Evolutionary conservation across 441 rosid genomes (phyloP).

Genomic region (Populus hybrid): DNA sequence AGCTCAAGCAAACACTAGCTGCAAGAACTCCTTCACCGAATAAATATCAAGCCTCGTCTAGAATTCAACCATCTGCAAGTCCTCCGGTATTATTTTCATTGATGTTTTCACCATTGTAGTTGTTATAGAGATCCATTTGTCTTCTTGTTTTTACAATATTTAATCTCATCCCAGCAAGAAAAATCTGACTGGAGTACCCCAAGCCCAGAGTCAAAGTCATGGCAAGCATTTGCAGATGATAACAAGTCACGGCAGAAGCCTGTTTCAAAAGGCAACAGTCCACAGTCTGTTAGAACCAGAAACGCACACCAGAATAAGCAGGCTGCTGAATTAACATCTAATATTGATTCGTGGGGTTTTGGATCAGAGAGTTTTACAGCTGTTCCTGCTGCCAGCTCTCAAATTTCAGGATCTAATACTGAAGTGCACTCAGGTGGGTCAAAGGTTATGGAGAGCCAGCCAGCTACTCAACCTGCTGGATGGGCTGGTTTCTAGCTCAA

Average conservation of each 20-base stretch:
- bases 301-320: slow-evolving; percentile 45
- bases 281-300: slow-evolving; percentile 56
- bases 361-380: slow-evolving; percentile 73
- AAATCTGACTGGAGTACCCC: slow-evolving; percentile 42
- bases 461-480: slow-evolving; percentile 81
- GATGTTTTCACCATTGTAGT: not conserved
- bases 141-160: slow-evolving; percentile 8
- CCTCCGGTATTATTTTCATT: slow-evolving; percentile 39
- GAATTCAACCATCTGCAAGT: slow-evolving; percentile 33
- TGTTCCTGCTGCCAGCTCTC: slow-evolving; percentile 33
- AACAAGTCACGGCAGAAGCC: slow-evolving; percentile 40
- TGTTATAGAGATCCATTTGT: not conserved
- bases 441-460: slow-evolving; percentile 41
- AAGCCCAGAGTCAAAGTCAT: slow-evolving; percentile 50
- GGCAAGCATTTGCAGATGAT: slow-evolving; percentile 80
- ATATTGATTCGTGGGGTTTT: slow-evolving; percentile 74
- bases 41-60: slow-evolving; percentile 48
- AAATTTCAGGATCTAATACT: slow-evolving; percentile 28
- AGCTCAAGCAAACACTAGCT: slow-evolving; percentile 78
- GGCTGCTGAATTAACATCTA: slow-evolving; percentile 40
- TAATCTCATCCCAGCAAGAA: slow-evolving; percentile 37
- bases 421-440: slow-evolving; percentile 47
- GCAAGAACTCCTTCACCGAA: slow-evolving; percentile 57
- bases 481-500: slow-evolving; percentile 87
- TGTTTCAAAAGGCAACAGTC: slow-evolving; percentile 31